Base-by-base conservation (phyloP, 2,329 filamentous ascomycete species). In the Monosporascus ibericus region DNA sequence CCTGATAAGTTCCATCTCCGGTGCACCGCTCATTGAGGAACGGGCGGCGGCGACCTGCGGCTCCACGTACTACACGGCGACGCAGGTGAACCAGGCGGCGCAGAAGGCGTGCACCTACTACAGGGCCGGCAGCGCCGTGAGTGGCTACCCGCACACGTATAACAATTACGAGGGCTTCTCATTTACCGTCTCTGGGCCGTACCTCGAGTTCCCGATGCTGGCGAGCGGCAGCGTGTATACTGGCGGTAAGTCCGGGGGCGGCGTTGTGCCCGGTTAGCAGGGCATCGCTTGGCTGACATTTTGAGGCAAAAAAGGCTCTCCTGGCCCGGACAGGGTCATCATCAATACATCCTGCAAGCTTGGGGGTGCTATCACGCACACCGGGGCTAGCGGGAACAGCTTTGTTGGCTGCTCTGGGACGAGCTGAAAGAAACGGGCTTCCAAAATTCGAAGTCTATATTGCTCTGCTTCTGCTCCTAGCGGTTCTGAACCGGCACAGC, bases 281-380 rank as follows among this genome's bases (percentile, higher is more conserved):
- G 30, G 30, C 30, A 34, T 34, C 30, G 30, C 30, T 34, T 34
- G 30, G 30, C 30, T 34, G 30, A 34, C 9, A 58, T 27, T 51
- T 24, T 25, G 11, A 24, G 14, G 4, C 25, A 15, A 6, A 49
- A 15, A 6, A 78, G 82, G 81, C 20, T 79, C 76, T 1, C 86
- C 86, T 1, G 85, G 86, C 38, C 71, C 86, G 18, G 85, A 88
- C 64, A 81, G 86, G 48, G 81, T 88, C 50, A 66, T 88, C 9
- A 82, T 88, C 70, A 85, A 82, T 63, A 72, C 63, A 0, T 55
- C 68, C 17, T 79, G 84, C 60, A 54, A 76, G 52, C 75, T 80
- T 44, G 85, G 83, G 15, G 85, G 84, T 38, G 72, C 79, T 27
- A 86, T 89, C 56, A 89, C 86, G 0, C 86, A 89, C 63, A 86